These are phyloP conservation scores for Dionaea muscipula DNA, from an alignment of 179 eudicot species.

Conservation along the genomic window DNA sequence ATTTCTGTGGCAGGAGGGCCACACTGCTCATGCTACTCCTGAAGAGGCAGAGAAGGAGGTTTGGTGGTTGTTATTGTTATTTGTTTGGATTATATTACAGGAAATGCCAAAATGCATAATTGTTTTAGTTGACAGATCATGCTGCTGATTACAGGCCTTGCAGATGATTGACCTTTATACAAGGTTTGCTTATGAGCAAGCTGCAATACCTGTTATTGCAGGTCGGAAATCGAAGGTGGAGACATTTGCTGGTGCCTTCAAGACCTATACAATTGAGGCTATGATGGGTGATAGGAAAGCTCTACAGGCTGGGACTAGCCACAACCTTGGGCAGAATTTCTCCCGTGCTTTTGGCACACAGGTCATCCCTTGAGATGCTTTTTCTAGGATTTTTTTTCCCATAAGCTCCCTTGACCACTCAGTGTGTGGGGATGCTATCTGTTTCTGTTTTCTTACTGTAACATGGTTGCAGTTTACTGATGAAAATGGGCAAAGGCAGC, in stretches of 20 bases:
- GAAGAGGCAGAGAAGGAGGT: conserved; percentile 99
- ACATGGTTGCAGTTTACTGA: conserved; percentile 57
- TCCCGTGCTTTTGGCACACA: conserved; percentile 94
- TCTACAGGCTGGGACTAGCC: conserved; percentile 98
- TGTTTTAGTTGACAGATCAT: conserved; percentile 13
- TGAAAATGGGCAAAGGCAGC: conserved; percentile 80
- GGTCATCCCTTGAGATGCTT: conserved; percentile 22
- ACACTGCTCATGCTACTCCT: conserved; percentile 88
- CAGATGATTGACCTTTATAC: conserved; percentile 90
- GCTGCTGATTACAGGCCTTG: conserved; percentile 61
- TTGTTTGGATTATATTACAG: neutral
- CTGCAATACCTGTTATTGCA: conserved; percentile 93
- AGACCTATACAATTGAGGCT: conserved; percentile 94
- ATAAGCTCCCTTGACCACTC: neutral
- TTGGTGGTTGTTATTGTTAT: conserved; percentile 1
- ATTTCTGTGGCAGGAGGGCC: conserved; percentile 99
- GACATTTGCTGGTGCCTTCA: conserved; percentile 93
- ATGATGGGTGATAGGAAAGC: conserved; percentile 99
- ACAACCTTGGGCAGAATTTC: conserved; percentile 95
- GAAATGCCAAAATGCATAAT: neutral
- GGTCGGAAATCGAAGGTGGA: conserved; percentile 92
- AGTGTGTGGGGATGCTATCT: neutral
- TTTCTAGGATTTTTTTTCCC: neutral
- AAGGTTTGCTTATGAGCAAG: conserved; percentile 82
- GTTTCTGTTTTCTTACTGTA: neutral